These are phyloP conservation scores for Babesia gibsoni DNA, from an alignment of 169 alveolate species.

Conservation along the genomic window DNA sequence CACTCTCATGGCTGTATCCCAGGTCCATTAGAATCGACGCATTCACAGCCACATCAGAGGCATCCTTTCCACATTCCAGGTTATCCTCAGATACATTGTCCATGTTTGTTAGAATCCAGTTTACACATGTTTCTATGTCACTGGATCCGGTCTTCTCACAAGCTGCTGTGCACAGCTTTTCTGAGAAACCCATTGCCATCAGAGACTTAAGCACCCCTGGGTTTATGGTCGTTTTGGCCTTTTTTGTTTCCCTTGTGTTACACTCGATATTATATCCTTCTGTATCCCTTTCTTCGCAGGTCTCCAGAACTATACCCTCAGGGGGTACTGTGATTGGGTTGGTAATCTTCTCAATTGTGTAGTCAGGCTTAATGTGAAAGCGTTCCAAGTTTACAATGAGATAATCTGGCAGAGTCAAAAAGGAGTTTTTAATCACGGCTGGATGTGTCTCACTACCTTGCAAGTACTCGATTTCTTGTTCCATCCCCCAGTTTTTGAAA, in stretches of 20 bases:
- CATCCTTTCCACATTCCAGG: neutral
- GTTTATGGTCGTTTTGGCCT: constrained; percentile 7
- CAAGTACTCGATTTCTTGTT: constrained; percentile 42
- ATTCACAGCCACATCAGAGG: neutral
- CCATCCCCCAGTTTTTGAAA: constrained; percentile 23
- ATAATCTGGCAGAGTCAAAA: constrained; percentile 55
- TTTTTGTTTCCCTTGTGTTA: constrained; percentile 16
- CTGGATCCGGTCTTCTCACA: constrained; percentile 19
- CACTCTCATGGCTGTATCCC: constrained; percentile 23
- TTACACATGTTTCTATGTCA: constrained; percentile 57
- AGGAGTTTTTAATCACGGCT: constrained; percentile 24
- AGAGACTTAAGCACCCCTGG: constrained; percentile 14
- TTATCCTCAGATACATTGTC: constrained; percentile 12
- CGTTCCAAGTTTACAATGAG: constrained; percentile 63
- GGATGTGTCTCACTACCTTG: constrained; percentile 10
- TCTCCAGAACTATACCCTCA: constrained; percentile 66
- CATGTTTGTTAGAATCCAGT: constrained; percentile 69
- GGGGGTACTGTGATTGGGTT: constrained; percentile 42
- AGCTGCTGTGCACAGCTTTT: constrained; percentile 13
- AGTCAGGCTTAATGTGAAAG: constrained; percentile 66
- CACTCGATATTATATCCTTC: constrained; percentile 61
- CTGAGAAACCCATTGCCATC: constrained; percentile 57
- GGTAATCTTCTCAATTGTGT: constrained; percentile 66
- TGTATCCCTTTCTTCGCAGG: constrained; percentile 53
- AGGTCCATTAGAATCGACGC: constrained; percentile 24